Percentiles rank a stretch among this genome's conserved stretches.
These are phyloP conservation scores for Verbena officinalis DNA, from an alignment of 257 asterid genomes.

Conservation along the genomic window DNA sequence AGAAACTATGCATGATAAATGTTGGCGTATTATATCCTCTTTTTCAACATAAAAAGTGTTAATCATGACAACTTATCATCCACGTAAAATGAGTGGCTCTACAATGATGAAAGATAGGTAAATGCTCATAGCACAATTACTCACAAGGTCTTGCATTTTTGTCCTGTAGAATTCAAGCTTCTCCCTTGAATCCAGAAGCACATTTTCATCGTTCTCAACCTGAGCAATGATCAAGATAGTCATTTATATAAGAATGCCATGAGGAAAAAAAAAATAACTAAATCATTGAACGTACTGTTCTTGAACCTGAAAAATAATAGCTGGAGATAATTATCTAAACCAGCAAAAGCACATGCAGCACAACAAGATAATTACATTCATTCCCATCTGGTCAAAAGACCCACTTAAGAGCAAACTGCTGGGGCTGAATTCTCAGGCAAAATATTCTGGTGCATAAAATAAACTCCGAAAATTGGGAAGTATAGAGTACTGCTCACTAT, in stretches of 20 bases:
- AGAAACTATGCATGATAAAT: background rate
- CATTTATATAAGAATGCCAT: background rate
- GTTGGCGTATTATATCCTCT: background rate
- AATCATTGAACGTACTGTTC: conserved; percentile 19
- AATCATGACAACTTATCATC: background rate
- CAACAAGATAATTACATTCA: conserved; percentile 6
- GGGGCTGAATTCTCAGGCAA: background rate
- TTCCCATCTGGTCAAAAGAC: background rate
- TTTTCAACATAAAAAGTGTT: background rate
- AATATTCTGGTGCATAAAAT: background rate
- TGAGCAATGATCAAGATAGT: conserved; percentile 40
- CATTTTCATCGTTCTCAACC: conserved; percentile 77
- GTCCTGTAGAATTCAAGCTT: conserved; percentile 90
- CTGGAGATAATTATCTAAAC: background rate
- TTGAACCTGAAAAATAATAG: conserved; percentile 20
- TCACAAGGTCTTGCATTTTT: conserved; percentile 99
- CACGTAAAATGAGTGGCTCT: too few relatives aligned
- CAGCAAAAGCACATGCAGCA: background rate
- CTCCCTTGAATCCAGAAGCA: conserved; percentile 88
- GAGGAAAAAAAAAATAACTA: background rate
- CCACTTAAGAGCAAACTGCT: background rate
- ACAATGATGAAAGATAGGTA: background rate
- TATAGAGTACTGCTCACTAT: background rate
- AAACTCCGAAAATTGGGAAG: background rate
- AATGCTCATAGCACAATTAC: conserved; percentile 34